Percentiles rank a stretch among this genome's conserved stretches.
Conservation (phyloP, 2,329 filamentous ascomycete species). For the Polychaeton citri region DNA sequence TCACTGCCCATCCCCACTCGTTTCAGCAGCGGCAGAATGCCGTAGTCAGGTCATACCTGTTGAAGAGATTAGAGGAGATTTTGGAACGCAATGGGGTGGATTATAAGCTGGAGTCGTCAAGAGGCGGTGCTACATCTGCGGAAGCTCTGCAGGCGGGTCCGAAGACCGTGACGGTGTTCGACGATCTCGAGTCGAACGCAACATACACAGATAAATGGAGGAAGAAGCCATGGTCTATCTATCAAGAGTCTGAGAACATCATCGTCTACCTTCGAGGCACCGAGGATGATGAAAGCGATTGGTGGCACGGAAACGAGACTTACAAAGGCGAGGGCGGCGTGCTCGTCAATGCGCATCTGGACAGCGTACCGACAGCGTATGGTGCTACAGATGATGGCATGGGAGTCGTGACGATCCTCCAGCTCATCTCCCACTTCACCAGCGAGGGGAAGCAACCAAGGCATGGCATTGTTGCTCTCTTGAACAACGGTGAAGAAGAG, state of each 20-base stretch:
- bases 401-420: conserved; percentile 72
- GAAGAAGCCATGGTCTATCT: conserved; percentile 35
- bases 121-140: background rate
- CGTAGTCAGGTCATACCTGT: conserved; percentile 60
- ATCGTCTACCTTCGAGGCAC: conserved; percentile 80
- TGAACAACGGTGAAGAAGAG: conserved; percentile 96
- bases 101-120: conserved; percentile 17
- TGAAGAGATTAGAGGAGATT: conserved; percentile 58
- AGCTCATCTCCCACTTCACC: conserved; percentile 79
- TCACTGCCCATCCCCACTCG: conserved; percentile 69
- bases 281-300: conserved; percentile 55
- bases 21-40: conserved; percentile 83
- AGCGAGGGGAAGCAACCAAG: conserved; percentile 53
- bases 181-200: conserved; percentile 67
- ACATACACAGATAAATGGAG: conserved; percentile 36
- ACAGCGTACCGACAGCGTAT: conserved; percentile 81
- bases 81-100: conserved; percentile 46
- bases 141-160: conserved; percentile 2
- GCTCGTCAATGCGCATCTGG: conserved; percentile 89
- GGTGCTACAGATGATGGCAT: conserved; percentile 92
- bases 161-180: conserved; percentile 48
- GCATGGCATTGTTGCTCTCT: conserved; percentile 66
- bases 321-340: conserved; percentile 52
- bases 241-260: conserved; percentile 88
- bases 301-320: conserved; percentile 45